Evolutionary conservation across 108 stramenopile genomes (phyloP).

Genomic region (Seminavis robusta): DNA sequence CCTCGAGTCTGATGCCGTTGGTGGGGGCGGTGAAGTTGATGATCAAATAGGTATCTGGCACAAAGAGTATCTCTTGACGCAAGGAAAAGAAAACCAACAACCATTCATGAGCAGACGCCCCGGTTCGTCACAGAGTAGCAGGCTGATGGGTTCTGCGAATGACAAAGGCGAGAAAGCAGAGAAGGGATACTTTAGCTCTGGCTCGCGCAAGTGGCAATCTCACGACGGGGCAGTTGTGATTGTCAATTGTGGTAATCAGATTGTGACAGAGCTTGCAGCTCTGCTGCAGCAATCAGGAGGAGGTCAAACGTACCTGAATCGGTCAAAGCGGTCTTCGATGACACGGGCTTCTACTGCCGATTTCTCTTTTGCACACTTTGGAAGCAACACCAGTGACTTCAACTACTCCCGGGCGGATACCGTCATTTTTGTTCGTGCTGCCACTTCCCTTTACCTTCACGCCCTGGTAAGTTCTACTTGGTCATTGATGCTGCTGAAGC

Average conservation of each 20-base stretch:
- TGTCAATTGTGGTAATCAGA: slow-evolving; percentile 66
- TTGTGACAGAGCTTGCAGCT: slow-evolving; percentile 63
- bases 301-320: slow-evolving; percentile 37
- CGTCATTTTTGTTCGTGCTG: slow-evolving; percentile 77
- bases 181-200: slow-evolving; percentile 39
- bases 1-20: slow-evolving; percentile 13
- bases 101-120: too few relatives aligned
- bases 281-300: slow-evolving; percentile 50
- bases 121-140: too few relatives aligned
- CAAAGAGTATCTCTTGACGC: slow-evolving; percentile 4
- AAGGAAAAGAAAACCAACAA: not conserved
- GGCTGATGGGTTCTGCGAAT: too few relatives aligned
- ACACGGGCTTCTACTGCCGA: too few relatives aligned
- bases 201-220: slow-evolving; percentile 73
- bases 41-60: slow-evolving; percentile 10
- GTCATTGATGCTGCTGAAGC: too few relatives aligned
- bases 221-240: slow-evolving; percentile 78
- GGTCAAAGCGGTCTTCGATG: too few relatives aligned
- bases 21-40: slow-evolving; percentile 1
- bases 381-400: too few relatives aligned
- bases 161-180: slow-evolving; percentile 4
- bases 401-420: slow-evolving; percentile 57
- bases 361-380: too few relatives aligned
- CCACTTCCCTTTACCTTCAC: slow-evolving; percentile 81
- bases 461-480: too few relatives aligned